Conservation (phyloP, 495 filamentous ascomycete genomes). For the Penicillium salamii region DNA sequence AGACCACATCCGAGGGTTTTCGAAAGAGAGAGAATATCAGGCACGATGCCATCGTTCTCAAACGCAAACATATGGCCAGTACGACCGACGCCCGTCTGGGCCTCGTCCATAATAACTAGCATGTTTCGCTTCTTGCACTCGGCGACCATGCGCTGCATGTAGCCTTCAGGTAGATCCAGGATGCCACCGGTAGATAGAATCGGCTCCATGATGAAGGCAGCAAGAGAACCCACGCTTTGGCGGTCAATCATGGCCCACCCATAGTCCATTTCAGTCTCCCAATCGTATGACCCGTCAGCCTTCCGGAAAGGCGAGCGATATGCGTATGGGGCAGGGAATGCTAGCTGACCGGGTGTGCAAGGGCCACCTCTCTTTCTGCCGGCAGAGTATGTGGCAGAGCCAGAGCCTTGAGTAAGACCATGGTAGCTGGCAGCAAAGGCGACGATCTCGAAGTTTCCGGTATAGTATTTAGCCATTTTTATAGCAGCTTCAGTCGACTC, state of each 20-base stretch:
- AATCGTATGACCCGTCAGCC: constrained; percentile 53
- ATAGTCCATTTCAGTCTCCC: constrained; percentile 54
- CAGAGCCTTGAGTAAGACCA: constrained; percentile 40
- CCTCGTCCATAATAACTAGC: constrained; percentile 55
- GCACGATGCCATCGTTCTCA: too few relatives aligned
- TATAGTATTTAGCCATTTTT: constrained; percentile 51
- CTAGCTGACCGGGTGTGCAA: constrained; percentile 32
- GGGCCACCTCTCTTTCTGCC: constrained; percentile 38
- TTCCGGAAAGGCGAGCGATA: constrained; percentile 52
- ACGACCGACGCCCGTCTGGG: constrained; percentile 52
- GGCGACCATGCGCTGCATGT: constrained; percentile 40
- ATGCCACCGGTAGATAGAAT: constrained; percentile 52
- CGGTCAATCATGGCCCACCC: constrained; percentile 51
- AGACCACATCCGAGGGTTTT: too few relatives aligned
- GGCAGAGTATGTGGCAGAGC: constrained; percentile 38
- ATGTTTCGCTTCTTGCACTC: constrained; percentile 50
- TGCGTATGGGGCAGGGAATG: constrained; percentile 51
- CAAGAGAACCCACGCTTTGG: constrained; percentile 51
- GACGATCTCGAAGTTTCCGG: constrained; percentile 52
- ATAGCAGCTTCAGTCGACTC: constrained; percentile 51
- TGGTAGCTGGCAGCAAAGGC: constrained; percentile 47
- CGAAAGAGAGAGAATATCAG: too few relatives aligned
- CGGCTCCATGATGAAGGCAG: constrained; percentile 53
- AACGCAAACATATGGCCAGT: constrained; percentile 52
- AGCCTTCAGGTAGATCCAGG: constrained; percentile 42